Conservation (phyloP, 2,329 filamentous ascomycete species). For the Calonectria crousiana region DNA sequence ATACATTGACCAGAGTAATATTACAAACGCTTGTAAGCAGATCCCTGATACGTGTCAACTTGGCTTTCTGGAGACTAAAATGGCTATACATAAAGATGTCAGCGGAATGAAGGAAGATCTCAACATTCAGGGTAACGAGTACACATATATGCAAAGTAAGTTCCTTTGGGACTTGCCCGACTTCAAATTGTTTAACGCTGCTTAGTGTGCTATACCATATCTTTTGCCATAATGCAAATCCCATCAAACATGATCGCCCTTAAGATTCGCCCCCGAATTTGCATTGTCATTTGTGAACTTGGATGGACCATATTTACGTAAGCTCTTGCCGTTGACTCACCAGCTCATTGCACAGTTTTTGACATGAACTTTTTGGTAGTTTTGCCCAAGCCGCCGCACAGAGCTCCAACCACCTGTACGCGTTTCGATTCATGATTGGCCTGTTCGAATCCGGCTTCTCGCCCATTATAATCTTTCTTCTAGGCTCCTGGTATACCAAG, state of each 20-base stretch:
- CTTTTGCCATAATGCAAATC: slow-evolving; percentile 1
- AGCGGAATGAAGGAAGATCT: slow-evolving; percentile 3
- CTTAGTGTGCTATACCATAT: neutral
- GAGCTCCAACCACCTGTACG: neutral
- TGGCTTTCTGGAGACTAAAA: neutral
- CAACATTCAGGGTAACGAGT: neutral
- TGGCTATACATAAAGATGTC: neutral
- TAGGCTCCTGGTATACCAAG: neutral
- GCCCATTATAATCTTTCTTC: neutral
- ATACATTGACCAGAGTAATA: slow-evolving; percentile 8
- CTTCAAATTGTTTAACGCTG: neutral
- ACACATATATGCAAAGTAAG: neutral
- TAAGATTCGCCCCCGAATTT: neutral
- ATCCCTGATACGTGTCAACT: too few species aligned
- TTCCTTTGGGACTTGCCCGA: too few species aligned
- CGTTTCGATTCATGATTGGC: slow-evolving; percentile 1
- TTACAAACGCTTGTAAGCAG: neutral
- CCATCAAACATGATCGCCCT: neutral
- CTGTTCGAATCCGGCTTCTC: neutral
- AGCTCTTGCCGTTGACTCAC: neutral
- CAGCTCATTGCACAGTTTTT: neutral
- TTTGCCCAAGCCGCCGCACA: neutral
- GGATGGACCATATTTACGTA: neutral
- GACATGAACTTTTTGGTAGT: neutral
- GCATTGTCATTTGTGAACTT: neutral